Evolutionary conservation across 2,329 filamentous ascomycete species (phyloP).

Genomic region (Ciborinia camelliae): DNA sequence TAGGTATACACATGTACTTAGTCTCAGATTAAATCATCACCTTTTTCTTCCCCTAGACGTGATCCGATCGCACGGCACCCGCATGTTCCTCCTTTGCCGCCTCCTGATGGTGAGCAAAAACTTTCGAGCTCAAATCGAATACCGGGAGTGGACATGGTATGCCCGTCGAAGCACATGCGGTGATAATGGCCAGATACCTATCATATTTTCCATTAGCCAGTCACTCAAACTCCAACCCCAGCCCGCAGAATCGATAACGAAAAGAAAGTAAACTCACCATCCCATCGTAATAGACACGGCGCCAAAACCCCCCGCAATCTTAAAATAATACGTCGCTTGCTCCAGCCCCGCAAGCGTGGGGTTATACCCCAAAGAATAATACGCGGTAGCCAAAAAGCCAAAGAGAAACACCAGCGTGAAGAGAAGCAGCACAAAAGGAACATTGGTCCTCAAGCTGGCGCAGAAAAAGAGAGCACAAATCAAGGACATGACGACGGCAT

Average conservation of each 20-base stretch:
- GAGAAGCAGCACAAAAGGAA: conserved; percentile 23
- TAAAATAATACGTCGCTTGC: conserved; percentile 20
- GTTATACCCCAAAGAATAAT: conserved; percentile 21
- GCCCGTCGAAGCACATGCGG: conserved; percentile 22
- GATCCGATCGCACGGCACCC: conserved; percentile 8
- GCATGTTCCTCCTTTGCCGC: conserved; percentile 20
- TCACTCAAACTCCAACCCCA: no score
- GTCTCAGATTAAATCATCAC: no score
- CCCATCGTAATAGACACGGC: conserved; percentile 23
- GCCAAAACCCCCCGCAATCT: conserved; percentile 24
- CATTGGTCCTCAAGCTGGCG: conserved; percentile 19
- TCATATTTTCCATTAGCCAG: background rate
- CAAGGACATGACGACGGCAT: conserved; percentile 21
- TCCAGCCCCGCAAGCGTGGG: conserved; percentile 16
- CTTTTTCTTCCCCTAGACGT: background rate
- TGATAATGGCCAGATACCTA: conserved; percentile 22
- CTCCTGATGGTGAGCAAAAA: conserved; percentile 17
- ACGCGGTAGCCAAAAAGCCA: conserved; percentile 15
- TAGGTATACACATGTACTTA: no score
- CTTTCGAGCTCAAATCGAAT: conserved; percentile 20
- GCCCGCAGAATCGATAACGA: accelerated
- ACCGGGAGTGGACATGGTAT: conserved; percentile 24
- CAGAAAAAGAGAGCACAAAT: conserved; percentile 19
- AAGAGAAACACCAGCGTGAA: conserved; percentile 21
- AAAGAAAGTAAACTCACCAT: conserved; percentile 7